Evolutionary conservation across 192 early-diverging fungal species (phyloP).

Genomic region (Backusella tarrabulga): DNA sequence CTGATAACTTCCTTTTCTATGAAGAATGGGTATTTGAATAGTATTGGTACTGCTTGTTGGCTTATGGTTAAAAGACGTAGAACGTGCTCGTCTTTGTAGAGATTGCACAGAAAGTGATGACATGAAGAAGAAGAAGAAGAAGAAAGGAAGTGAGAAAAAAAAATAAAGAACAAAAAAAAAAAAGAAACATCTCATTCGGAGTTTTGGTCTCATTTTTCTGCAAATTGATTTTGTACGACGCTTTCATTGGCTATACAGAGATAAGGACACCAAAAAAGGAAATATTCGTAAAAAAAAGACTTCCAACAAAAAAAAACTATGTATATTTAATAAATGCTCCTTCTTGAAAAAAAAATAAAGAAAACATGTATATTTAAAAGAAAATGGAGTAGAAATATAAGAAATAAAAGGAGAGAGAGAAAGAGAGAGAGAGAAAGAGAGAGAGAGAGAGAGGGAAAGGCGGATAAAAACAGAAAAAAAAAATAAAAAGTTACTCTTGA

Average conservation of each 20-base stretch:
- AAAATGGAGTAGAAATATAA: neutral
- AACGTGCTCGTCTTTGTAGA: neutral
- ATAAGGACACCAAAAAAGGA: neutral
- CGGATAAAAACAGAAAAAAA: neutral
- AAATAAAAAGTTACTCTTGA: slow-evolving; percentile 54
- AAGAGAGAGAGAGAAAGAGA: neutral
- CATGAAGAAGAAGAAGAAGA: neutral
- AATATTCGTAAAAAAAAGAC: neutral
- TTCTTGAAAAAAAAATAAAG: neutral
- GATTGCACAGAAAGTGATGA: neutral
- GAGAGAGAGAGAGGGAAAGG: neutral
- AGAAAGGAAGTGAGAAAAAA: neutral
- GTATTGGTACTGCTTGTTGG: neutral
- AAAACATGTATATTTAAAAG: neutral
- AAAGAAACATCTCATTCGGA: neutral
- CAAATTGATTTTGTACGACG: neutral
- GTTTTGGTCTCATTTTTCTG: neutral
- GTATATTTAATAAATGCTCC: neutral
- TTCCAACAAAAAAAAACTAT: neutral
- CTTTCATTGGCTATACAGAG: neutral
- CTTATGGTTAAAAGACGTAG: slow-evolving; percentile 11
- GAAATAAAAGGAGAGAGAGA: neutral
- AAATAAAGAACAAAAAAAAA: neutral
- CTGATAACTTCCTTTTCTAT: neutral
- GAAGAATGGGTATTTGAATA: neutral